phyloP scores from a whole-genome alignment of 176 grass and related monocot species.

The Sorghum bicolor region DNA sequence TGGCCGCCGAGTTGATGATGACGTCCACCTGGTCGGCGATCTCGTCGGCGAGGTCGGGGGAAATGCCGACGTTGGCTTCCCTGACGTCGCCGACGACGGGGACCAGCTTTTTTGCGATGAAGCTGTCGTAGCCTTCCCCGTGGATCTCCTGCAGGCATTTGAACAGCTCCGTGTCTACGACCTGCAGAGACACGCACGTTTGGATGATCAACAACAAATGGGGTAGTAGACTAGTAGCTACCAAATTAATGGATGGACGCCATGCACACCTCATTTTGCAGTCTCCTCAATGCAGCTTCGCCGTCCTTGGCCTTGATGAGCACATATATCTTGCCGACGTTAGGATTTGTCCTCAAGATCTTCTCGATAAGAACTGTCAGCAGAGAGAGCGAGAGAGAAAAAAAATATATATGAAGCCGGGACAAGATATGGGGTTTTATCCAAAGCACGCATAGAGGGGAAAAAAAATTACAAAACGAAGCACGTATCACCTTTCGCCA shows the following conservation, averaged over 20 bases:
- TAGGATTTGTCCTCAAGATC: slow-evolving; percentile 67
- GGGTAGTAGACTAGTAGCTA: too few relatives aligned
- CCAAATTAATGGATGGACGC: too few relatives aligned
- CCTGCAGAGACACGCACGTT: slow-evolving; percentile 15
- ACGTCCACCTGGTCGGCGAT: slow-evolving; percentile 65
- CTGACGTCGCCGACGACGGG: slow-evolving; percentile 79
- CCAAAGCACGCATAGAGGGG: background rate
- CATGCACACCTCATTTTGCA: slow-evolving; percentile 55
- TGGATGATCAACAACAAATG: background rate
- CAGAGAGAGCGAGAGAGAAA: background rate
- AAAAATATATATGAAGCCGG: background rate
- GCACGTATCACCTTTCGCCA: slow-evolving; percentile 65
- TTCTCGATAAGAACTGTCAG: slow-evolving; percentile 83
- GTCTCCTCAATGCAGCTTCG: slow-evolving; percentile 54
- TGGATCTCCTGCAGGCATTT: slow-evolving; percentile 60
- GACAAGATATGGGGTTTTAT: background rate
- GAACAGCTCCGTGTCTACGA: slow-evolving; percentile 80
- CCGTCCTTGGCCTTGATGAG: slow-evolving; percentile 81
- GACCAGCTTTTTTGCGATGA: slow-evolving; percentile 61
- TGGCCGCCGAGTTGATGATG: slow-evolving; percentile 84
- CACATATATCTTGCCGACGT: slow-evolving; percentile 88
- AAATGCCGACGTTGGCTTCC: slow-evolving; percentile 77
- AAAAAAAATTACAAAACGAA: background rate
- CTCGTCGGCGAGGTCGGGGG: slow-evolving; percentile 50
- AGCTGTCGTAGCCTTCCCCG: slow-evolving; percentile 63